A percentile compares a stretch with the other conserved stretches of the same genome.
phyloP scores from a whole-genome alignment of 2,329 filamentous ascomycete species.

The Elsinoe arachidis region DNA sequence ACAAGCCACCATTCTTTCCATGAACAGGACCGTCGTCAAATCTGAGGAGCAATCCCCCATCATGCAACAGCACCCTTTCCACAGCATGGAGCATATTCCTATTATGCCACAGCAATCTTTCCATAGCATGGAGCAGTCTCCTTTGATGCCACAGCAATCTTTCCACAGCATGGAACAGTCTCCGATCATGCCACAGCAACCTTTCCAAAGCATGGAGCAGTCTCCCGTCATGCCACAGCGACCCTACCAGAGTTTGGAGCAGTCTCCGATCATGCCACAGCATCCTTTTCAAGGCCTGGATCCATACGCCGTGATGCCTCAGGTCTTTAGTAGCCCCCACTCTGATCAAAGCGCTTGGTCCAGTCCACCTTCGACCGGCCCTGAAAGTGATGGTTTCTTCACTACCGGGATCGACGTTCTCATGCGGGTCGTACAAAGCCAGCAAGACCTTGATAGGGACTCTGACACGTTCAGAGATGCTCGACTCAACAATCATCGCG shows the following conservation, averaged over 20 bases:
- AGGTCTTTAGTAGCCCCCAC: slow-evolving; percentile 11
- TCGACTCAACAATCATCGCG: neutral
- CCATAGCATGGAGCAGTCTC: neutral
- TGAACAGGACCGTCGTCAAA: slow-evolving; percentile 34
- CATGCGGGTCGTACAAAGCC: slow-evolving; percentile 79
- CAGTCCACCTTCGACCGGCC: neutral
- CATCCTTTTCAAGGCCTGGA: no score
- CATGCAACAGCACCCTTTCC: slow-evolving; percentile 17
- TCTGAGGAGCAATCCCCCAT: slow-evolving; percentile 33
- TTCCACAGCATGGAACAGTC: slow-evolving; percentile 25
- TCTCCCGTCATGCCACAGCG: no score
- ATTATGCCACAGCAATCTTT: neutral
- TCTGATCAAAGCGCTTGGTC: slow-evolving; percentile 16
- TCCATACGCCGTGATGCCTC: no score
- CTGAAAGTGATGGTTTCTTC: slow-evolving; percentile 7
- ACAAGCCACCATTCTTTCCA: slow-evolving; percentile 11
- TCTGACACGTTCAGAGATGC: neutral
- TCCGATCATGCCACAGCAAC: no score
- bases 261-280: no score
- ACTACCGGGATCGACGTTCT: slow-evolving; percentile 37
- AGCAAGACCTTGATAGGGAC: slow-evolving; percentile 30
- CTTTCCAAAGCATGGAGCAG: no score
- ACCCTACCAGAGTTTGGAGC: no score
- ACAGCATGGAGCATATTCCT: slow-evolving; percentile 16
- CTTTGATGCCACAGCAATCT: neutral